These are phyloP conservation scores for Colletotrichum salicis DNA, from an alignment of 2,329 filamentous ascomycete species.

Conservation along the genomic window DNA sequence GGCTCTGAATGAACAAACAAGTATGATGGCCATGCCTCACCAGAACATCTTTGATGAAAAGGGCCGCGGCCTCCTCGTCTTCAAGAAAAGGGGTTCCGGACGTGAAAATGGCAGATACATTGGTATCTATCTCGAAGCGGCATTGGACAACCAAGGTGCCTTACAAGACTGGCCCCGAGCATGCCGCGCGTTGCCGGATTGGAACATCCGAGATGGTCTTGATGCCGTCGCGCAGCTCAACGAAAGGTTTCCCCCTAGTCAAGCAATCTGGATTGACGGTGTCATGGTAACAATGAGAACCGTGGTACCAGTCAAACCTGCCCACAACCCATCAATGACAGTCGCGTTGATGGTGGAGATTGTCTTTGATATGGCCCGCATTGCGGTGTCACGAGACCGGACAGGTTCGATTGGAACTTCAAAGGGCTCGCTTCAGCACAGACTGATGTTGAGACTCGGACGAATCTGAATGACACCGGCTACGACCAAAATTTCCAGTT, in stretches of 20 bases:
- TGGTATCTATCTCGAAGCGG: slow-evolving; percentile 7
- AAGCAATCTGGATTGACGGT: neutral
- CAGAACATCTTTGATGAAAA: neutral
- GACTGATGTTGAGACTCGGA: neutral
- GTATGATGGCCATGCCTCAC: slow-evolving; percentile 4
- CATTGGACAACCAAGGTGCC: neutral
- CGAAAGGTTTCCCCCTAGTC: neutral
- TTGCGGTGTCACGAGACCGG: neutral
- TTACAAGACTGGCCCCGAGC: neutral
- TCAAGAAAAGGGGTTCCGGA: neutral
- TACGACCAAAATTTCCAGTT: too few species aligned
- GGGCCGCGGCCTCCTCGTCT: neutral
- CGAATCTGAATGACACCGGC: neutral
- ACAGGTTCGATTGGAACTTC: neutral
- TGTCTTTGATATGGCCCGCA: neutral
- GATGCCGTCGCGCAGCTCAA: neutral
- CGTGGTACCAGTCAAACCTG: neutral
- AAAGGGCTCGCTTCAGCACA: neutral
- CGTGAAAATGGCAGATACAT: neutral
- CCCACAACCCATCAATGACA: too few species aligned
- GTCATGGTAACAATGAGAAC: neutral
- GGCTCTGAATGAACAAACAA: neutral
- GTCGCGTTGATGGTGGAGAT: neutral
- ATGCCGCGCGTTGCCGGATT: neutral
- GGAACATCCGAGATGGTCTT: neutral